These are phyloP conservation scores for Ophiobolus disseminans DNA, from an alignment of 2,329 filamentous ascomycete genomes.

Conservation along the genomic window DNA sequence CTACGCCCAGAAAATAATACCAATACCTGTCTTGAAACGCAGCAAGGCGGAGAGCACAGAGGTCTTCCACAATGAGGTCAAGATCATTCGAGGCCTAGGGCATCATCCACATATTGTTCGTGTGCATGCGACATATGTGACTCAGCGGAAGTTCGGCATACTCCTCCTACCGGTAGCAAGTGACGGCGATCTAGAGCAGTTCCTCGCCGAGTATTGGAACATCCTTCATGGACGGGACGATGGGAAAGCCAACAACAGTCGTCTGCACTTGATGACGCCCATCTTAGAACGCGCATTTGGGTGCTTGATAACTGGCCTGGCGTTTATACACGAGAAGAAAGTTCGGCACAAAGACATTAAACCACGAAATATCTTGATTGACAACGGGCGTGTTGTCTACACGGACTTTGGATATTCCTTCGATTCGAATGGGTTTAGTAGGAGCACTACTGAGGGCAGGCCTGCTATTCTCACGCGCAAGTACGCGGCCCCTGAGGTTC, in stretches of 20 bases:
- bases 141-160: constrained; percentile 11
- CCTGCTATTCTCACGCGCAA: constrained; percentile 9
- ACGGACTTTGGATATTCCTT: constrained; percentile 30
- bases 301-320: constrained; percentile 20
- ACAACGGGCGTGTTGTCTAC: constrained; percentile 21
- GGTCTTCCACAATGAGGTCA: constrained; percentile 15
- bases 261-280: neutral
- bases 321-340: constrained; percentile 22
- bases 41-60: neutral
- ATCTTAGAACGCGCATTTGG: constrained; percentile 19
- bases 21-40: neutral
- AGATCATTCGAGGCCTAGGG: constrained; percentile 15
- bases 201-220: constrained; percentile 11
- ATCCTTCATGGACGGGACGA: neutral
- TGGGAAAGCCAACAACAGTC: neutral
- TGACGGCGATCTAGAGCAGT: constrained; percentile 21
- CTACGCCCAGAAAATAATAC: neutral
- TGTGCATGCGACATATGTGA: constrained; percentile 16
- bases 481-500: constrained; percentile 29
- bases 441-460: constrained; percentile 22
- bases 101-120: constrained; percentile 18
- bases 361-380: constrained; percentile 26
- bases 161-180: constrained; percentile 25
- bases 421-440: constrained; percentile 9
- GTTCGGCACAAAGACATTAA: constrained; percentile 34